phyloP scores from a whole-genome alignment of 176 grass and related monocot species.

The Triticum monococcum region DNA sequence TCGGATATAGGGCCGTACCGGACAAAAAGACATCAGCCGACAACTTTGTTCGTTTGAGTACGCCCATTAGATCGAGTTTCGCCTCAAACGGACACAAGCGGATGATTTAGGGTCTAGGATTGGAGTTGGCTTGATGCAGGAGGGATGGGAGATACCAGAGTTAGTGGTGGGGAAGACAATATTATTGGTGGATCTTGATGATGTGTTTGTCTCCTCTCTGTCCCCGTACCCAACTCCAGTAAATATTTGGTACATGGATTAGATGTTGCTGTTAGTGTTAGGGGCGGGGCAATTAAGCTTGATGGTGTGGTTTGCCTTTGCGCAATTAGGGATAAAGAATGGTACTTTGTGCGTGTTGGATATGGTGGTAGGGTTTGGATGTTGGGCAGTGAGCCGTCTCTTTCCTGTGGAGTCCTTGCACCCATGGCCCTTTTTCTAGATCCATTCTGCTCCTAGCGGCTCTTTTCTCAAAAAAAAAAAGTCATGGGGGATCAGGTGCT shows the following conservation, averaged over 20 bases:
- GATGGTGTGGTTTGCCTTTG: neutral
- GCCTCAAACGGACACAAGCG: too few species aligned
- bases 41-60: too few species aligned
- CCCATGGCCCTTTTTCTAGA: neutral
- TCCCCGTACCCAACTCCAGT: neutral
- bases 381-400: constrained; percentile 21
- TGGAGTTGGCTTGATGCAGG: too few species aligned
- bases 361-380: constrained; percentile 18
- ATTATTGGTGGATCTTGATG: too few species aligned
- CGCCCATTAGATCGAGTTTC: too few species aligned
- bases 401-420: neutral
- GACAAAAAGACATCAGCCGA: too few species aligned
- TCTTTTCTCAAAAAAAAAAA: neutral
- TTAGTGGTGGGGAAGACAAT: too few species aligned
- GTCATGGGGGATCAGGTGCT: neutral
- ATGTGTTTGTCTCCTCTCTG: too few species aligned
- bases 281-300: neutral
- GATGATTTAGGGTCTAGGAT: too few species aligned
- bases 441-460: neutral
- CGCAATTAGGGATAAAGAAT: neutral
- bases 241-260: constrained; percentile 20
- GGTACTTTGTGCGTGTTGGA: neutral
- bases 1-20: too few species aligned
- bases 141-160: too few species aligned
- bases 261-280: neutral